A percentile compares a stretch with the other conserved stretches of the same genome.
These are phyloP conservation scores for Vigna reflexopilosa DNA, from an alignment of 306 rosid genomes.

Conservation along the genomic window DNA sequence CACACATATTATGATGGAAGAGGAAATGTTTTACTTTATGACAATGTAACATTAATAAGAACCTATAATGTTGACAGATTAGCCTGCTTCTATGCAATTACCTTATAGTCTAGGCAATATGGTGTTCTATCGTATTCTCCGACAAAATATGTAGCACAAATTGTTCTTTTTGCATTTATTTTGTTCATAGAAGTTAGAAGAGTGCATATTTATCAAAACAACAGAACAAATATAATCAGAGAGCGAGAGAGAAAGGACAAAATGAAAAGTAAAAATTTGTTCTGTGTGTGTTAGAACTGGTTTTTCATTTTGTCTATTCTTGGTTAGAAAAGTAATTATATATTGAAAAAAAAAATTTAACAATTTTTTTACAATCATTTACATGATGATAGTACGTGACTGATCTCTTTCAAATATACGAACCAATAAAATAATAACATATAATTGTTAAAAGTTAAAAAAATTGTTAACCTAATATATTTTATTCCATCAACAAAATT, in stretches of 20 bases:
- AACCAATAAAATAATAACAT: no score
- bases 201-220: background rate
- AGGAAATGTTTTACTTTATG: background rate
- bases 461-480: background rate
- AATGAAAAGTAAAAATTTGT: background rate
- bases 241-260: background rate
- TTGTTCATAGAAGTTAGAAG: background rate
- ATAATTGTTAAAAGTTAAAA: no score
- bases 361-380: no score
- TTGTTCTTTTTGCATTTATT: background rate
- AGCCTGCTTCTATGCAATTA: constrained; percentile 13
- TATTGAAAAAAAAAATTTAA: no score
- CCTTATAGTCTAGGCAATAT: constrained; percentile 12
- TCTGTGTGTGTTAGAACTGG: background rate
- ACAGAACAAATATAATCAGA: background rate
- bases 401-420: no score
- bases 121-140: background rate
- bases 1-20: background rate
- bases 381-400: no score
- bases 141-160: background rate
- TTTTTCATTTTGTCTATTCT: background rate
- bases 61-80: background rate
- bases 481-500: background rate
- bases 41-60: background rate
- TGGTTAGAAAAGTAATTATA: background rate